A percentile compares a stretch with the other conserved stretches of the same genome.
Conservation (phyloP, 305 asterid species). For the Solanum hybrid region DNA sequence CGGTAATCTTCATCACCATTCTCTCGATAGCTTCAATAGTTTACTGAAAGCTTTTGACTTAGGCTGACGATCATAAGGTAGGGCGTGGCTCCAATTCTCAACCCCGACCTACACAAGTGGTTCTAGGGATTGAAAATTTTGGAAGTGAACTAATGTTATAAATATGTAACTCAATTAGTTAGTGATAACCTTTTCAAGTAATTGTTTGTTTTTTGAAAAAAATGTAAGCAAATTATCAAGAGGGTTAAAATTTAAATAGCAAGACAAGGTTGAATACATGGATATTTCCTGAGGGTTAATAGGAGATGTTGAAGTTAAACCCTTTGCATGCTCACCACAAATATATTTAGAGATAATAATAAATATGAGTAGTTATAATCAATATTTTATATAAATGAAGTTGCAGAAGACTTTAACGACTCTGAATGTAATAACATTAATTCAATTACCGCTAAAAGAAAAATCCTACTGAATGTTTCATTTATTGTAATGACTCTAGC, state of each 20-base stretch:
- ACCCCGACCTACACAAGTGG: not conserved
- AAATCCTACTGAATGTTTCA: too few species aligned
- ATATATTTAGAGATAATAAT: not conserved
- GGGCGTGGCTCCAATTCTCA: not conserved
- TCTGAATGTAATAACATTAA: too few species aligned
- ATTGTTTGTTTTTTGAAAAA: not conserved
- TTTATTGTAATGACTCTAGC: too few species aligned
- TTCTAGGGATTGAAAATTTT: not conserved
- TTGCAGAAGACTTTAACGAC: not conserved
- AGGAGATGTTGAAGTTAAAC: not conserved
- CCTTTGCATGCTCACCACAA: not conserved
- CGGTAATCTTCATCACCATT: not conserved
- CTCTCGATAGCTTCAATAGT: not conserved
- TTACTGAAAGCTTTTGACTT: not conserved
- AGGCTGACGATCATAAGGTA: not conserved
- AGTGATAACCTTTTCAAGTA: not conserved
- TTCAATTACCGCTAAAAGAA: too few species aligned
- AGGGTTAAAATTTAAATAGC: not conserved
- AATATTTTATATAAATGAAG: not conserved
- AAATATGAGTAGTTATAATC: not conserved
- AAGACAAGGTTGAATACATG: not conserved
- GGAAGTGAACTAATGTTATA: not conserved
- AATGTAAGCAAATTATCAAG: not conserved
- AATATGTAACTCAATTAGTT: not conserved
- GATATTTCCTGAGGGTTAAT: not conserved